Evolutionary conservation across 768 basidiomycete genomes (phyloP).

Genomic region (Leccinellum rugosiceps): DNA sequence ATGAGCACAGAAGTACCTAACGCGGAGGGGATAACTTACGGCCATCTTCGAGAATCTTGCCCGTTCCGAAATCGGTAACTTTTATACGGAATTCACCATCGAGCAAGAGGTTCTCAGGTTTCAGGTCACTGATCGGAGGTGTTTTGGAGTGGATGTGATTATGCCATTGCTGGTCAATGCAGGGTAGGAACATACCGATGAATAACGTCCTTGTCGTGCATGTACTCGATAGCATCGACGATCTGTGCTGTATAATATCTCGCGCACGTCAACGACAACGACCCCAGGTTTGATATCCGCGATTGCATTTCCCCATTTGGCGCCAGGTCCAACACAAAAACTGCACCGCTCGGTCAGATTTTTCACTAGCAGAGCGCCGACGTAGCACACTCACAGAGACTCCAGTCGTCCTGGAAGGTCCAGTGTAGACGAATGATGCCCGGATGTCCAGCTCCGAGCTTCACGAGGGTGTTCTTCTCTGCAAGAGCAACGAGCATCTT

Average conservation of each 20-base stretch:
- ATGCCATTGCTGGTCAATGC: slow-evolving; percentile 6
- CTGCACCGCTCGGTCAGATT: slow-evolving; percentile 36
- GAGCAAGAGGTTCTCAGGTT: slow-evolving; percentile 88
- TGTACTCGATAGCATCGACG: slow-evolving; percentile 83
- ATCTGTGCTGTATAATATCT: slow-evolving; percentile 89
- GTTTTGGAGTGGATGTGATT: slow-evolving; percentile 3
- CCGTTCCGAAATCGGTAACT: slow-evolving; percentile 97
- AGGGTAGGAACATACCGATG: slow-evolving; percentile 55
- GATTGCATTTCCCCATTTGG: slow-evolving; percentile 76
- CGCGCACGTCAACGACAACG: slow-evolving; percentile 72
- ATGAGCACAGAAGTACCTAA: not conserved
- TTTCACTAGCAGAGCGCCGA: not conserved
- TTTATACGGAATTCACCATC: slow-evolving; percentile 84
- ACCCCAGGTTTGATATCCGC: slow-evolving; percentile 75
- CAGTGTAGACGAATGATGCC: slow-evolving; percentile 80
- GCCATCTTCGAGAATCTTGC: slow-evolving; percentile 62
- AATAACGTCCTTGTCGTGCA: slow-evolving; percentile 87
- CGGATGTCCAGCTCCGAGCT: slow-evolving; percentile 64
- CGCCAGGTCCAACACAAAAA: slow-evolving; percentile 77
- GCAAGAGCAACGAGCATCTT: slow-evolving; percentile 74
- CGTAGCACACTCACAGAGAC: slow-evolving; percentile 61
- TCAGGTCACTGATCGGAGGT: slow-evolving; percentile 53
- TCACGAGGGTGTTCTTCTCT: slow-evolving; percentile 75
- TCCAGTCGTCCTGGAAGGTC: slow-evolving; percentile 83
- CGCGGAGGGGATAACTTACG: slow-evolving; percentile 36